phyloP scores from a whole-genome alignment of 768 basidiomycete genomes.

The Auricularia cornea region DNA sequence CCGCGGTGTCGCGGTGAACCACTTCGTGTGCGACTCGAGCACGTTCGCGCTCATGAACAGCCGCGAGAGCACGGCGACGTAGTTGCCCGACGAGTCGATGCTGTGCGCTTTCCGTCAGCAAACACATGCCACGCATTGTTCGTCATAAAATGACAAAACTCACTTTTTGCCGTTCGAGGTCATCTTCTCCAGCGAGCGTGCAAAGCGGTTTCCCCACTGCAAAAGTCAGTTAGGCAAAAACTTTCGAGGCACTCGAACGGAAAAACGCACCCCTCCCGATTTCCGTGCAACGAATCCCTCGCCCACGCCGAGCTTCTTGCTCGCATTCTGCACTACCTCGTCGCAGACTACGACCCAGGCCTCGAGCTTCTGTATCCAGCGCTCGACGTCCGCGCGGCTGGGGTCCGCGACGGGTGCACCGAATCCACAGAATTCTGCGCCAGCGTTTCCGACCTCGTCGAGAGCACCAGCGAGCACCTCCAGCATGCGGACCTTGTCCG shows the following conservation, averaged over 20 bases:
- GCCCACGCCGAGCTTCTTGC: slow-evolving; percentile 81
- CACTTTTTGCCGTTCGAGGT: slow-evolving; percentile 81
- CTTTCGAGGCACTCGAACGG: slow-evolving; percentile 24
- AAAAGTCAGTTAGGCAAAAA: slow-evolving; percentile 7
- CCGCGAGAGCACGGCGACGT: slow-evolving; percentile 66
- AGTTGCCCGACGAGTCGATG: slow-evolving; percentile 79
- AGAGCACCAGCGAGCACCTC: slow-evolving; percentile 70
- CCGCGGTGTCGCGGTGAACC: slow-evolving; percentile 52
- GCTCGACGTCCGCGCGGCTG: slow-evolving; percentile 60
- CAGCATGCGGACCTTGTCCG: slow-evolving; percentile 81
- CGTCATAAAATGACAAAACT: slow-evolving; percentile 16
- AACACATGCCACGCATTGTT: neutral
- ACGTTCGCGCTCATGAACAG: slow-evolving; percentile 69
- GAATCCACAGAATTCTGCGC: slow-evolving; percentile 67
- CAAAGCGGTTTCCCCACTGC: slow-evolving; percentile 65
- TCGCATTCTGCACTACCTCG: slow-evolving; percentile 69
- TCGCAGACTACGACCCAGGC: slow-evolving; percentile 76
- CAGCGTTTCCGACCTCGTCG: slow-evolving; percentile 66
- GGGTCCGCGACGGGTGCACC: slow-evolving; percentile 50
- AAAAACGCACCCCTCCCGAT: slow-evolving; percentile 43
- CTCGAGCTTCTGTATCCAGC: slow-evolving; percentile 69
- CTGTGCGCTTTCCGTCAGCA: slow-evolving; percentile 30
- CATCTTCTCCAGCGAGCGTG: slow-evolving; percentile 71
- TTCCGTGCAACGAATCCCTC: slow-evolving; percentile 83
- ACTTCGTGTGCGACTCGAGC: slow-evolving; percentile 82